These are phyloP conservation scores for Scutellaria galericulata DNA, from an alignment of 257 asterid species.

Conservation along the genomic window DNA sequence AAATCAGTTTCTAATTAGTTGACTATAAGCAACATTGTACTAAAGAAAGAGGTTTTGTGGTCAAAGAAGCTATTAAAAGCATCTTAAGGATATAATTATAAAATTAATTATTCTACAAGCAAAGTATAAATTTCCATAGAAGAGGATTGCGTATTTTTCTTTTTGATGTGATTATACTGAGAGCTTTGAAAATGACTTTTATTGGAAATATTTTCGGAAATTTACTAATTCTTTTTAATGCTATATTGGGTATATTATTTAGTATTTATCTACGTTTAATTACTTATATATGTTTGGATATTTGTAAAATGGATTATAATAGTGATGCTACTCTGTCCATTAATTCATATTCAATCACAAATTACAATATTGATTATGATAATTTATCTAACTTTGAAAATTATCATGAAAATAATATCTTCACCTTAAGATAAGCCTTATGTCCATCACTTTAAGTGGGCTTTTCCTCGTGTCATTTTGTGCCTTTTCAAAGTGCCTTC, in stretches of 20 bases:
- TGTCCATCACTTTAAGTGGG: conserved; percentile 25
- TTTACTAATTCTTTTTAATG: background rate
- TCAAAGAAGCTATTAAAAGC: conserved; percentile 42
- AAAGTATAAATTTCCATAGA: background rate
- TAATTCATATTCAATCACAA: too few species aligned
- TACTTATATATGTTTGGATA: background rate
- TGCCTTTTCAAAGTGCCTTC: conserved; percentile 8
- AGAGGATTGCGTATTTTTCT: background rate
- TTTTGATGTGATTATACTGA: background rate
- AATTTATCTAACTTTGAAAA: background rate
- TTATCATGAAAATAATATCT: conserved; percentile 22
- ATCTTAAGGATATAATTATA: conserved; percentile 18
- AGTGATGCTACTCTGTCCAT: too few species aligned
- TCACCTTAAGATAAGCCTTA: conserved; percentile 31
- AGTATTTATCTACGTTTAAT: background rate
- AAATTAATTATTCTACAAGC: conserved; percentile 20
- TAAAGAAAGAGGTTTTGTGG: conserved; percentile 26
- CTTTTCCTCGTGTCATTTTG: conserved; percentile 7
- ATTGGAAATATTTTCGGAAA: conserved; percentile 10
- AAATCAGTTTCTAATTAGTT: conserved; percentile 26
- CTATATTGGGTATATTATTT: background rate
- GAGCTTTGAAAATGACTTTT: conserved; percentile 28
- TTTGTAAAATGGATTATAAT: background rate
- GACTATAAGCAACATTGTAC: conserved; percentile 38
- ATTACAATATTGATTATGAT: too few species aligned